Evolutionary conservation across 495 filamentous ascomycete species (phyloP).

Genomic region (Lepidopterella palustris): DNA sequence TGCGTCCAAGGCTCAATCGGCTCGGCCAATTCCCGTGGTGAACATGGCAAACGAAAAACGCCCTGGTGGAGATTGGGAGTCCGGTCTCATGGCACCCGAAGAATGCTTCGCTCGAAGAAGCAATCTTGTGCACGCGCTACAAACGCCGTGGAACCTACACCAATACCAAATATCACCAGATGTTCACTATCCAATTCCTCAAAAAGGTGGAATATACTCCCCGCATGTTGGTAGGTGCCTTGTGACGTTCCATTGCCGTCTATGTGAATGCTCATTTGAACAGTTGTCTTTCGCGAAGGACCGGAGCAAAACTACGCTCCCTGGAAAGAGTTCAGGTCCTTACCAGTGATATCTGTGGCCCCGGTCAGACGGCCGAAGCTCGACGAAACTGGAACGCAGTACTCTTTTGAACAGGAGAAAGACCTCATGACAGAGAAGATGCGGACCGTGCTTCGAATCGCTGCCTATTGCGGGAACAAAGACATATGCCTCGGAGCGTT

Average conservation of each 20-base stretch:
- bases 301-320: constrained; percentile 44
- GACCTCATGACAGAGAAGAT: constrained; percentile 67
- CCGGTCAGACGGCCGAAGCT: constrained; percentile 66
- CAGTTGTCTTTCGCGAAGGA: constrained; percentile 50
- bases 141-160: constrained; percentile 44
- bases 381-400: constrained; percentile 55
- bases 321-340: constrained; percentile 40
- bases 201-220: constrained; percentile 60
- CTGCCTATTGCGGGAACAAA: constrained; percentile 50
- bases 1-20: constrained; percentile 15
- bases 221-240: constrained; percentile 52
- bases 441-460: constrained; percentile 60
- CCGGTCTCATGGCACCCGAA: constrained; percentile 62
- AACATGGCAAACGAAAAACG: constrained; percentile 70
- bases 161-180: constrained; percentile 17
- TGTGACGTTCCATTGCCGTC: too few relatives aligned
- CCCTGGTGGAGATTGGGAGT: constrained; percentile 72
- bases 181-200: constrained; percentile 62
- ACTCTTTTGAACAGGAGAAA: constrained; percentile 61
- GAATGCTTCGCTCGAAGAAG: constrained; percentile 65
- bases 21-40: constrained; percentile 55
- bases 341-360: constrained; percentile 66
- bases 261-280: background rate
- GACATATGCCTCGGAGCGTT: constrained; percentile 64
- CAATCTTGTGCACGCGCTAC: constrained; percentile 59